phyloP scores from a whole-genome alignment of 768 basidiomycete species.

The Cystofilobasidium ferigula region DNA sequence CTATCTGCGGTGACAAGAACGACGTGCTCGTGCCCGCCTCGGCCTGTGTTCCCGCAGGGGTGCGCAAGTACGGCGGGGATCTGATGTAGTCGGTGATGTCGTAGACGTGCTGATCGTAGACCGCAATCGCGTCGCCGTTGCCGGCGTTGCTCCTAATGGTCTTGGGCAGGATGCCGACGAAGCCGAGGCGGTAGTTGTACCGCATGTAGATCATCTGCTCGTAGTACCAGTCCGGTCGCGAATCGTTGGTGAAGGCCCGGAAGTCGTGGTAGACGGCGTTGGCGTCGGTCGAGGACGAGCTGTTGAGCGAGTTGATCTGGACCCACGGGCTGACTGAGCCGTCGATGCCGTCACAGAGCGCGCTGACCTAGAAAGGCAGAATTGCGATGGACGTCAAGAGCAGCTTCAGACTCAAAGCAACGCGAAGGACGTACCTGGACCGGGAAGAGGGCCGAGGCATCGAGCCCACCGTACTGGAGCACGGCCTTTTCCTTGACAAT shows the following conservation, averaged over 20 bases:
- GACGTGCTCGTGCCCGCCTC: constrained; percentile 43
- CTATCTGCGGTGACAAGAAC: constrained; percentile 62
- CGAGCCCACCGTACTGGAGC: constrained; percentile 69
- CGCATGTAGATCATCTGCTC: constrained; percentile 82
- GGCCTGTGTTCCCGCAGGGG: constrained; percentile 34
- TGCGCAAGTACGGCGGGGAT: constrained; percentile 28
- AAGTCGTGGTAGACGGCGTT: constrained; percentile 91
- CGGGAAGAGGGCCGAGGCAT: constrained; percentile 72
- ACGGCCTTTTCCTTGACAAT: constrained; percentile 67
- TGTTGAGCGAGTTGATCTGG: constrained; percentile 60
- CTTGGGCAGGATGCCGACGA: constrained; percentile 68
- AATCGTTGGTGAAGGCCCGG: constrained; percentile 68
- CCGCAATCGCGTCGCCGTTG: constrained; percentile 50
- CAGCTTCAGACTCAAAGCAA: not conserved
- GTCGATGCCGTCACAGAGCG: constrained; percentile 75
- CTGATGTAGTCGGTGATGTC: constrained; percentile 72
- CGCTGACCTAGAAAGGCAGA: constrained; percentile 53
- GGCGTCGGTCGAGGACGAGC: constrained; percentile 40
- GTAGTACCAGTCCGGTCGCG: constrained; percentile 96
- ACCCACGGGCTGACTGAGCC: constrained; percentile 79
- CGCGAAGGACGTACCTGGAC: constrained; percentile 56
- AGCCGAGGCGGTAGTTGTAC: constrained; percentile 75
- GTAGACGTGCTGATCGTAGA: constrained; percentile 79
- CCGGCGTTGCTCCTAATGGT: constrained; percentile 48
- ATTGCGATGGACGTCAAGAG: constrained; percentile 12